A percentile compares a stretch with the other conserved stretches of the same genome.
phyloP scores from a whole-genome alignment of 352 stramenopile genomes.

The Phytophthora foliorum region DNA sequence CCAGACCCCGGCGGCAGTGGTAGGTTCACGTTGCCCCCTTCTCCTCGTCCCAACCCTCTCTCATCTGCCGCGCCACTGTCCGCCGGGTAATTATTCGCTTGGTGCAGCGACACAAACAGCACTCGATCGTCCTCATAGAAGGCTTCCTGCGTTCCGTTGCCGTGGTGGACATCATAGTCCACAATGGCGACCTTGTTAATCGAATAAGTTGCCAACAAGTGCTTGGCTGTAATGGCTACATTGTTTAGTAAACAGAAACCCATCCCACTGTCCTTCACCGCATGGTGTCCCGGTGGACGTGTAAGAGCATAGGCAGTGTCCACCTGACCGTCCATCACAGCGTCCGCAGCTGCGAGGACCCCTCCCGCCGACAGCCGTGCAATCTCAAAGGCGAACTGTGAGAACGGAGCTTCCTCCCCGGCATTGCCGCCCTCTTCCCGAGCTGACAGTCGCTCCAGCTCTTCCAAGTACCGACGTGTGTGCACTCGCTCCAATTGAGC shows the following conservation, averaged over 20 bases:
- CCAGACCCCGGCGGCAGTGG: constrained; percentile 86
- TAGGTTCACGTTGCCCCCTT: constrained; percentile 86
- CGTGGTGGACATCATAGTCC: constrained; percentile 97
- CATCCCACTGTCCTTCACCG: constrained; percentile 61
- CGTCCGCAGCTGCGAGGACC: constrained; percentile 66
- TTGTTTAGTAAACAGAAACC: constrained; percentile 85
- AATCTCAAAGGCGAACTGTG: constrained; percentile 80
- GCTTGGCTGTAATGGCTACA: constrained; percentile 64
- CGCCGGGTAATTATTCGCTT: constrained; percentile 86
- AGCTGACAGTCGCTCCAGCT: constrained; percentile 60
- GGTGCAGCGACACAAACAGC: constrained; percentile 84
- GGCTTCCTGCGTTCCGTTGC: constrained; percentile 96
- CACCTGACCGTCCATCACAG: constrained; percentile 57
- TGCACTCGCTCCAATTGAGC: constrained; percentile 71
- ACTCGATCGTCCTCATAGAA: constrained; percentile 83
- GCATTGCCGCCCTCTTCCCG: constrained; percentile 71
- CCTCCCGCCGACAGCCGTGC: constrained; percentile 76
- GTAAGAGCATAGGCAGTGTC: constrained; percentile 69
- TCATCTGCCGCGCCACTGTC: constrained; percentile 58
- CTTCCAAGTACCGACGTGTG: constrained; percentile 58
- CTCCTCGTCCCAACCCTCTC: constrained; percentile 45
- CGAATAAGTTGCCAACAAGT: constrained; percentile 66
- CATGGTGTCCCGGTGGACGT: constrained; percentile 80
- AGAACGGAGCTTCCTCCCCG: constrained; percentile 78
- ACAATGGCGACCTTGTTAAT: constrained; percentile 94